These are phyloP conservation scores for Meyerozyma sp. DNA, from an alignment of 1,139 yeast genomes.

Conservation along the genomic window DNA sequence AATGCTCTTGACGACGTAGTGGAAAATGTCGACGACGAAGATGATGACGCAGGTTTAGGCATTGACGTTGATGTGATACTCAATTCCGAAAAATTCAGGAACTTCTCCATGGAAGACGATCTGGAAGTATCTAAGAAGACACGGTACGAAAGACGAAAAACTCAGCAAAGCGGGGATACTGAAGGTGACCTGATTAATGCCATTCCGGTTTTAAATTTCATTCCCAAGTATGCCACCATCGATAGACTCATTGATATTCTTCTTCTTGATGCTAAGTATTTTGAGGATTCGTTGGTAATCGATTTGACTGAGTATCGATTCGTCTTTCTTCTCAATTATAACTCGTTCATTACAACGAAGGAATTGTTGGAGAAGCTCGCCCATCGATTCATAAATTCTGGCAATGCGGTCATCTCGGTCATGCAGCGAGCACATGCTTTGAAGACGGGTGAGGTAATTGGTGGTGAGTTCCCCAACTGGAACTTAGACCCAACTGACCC, in stretches of 20 bases:
- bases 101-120: conserved; percentile 18
- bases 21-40: conserved; percentile 30
- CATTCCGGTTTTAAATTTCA: conserved; percentile 15
- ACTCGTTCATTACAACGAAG: conserved; percentile 37
- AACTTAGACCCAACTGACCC: conserved; percentile 30
- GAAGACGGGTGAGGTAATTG: conserved; percentile 6
- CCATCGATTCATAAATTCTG: conserved; percentile 40
- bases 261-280: conserved; percentile 34
- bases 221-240: conserved; percentile 39
- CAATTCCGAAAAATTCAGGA: conserved; percentile 37
- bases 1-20: conserved; percentile 22
- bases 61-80: conserved; percentile 44
- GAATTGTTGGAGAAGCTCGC: conserved; percentile 40
- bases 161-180: background rate
- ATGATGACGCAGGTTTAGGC: conserved; percentile 37
- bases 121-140: background rate
- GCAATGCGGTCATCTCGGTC: conserved; percentile 44
- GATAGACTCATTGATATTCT: conserved; percentile 40
- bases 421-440: conserved; percentile 25
- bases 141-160: conserved; percentile 3
- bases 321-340: conserved; percentile 40
- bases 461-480: conserved; percentile 53
- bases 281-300: conserved; percentile 32
- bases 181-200: conserved; percentile 1
- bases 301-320: conserved; percentile 41